Percentiles rank a stretch among this genome's conserved stretches.
Conservation (phyloP, 345 rosid species). For the Turritis glabra region DNA sequence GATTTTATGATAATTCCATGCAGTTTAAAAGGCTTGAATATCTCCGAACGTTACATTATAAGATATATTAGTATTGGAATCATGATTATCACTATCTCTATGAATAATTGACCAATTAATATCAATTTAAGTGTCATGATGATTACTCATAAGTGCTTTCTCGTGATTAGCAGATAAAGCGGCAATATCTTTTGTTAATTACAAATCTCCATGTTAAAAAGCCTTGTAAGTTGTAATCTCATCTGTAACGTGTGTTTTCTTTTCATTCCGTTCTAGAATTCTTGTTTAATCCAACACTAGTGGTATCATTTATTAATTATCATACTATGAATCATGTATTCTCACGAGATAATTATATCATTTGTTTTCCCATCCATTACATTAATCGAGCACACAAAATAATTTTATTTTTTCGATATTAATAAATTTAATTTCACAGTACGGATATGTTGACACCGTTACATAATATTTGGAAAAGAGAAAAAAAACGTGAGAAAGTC, state of each 20-base stretch:
- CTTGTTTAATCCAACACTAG: neutral
- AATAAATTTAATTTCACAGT: neutral
- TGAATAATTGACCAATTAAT: slow-evolving; percentile 29
- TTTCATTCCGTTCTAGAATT: slow-evolving; percentile 10
- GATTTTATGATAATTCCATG: neutral
- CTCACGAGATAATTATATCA: neutral
- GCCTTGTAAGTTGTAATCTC: slow-evolving; percentile 31
- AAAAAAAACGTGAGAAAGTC: neutral
- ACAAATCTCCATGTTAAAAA: slow-evolving; percentile 29
- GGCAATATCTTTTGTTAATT: slow-evolving; percentile 15
- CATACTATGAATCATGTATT: slow-evolving; percentile 1
- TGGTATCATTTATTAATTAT: neutral
- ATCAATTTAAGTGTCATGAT: slow-evolving; percentile 25
- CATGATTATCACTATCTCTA: neutral
- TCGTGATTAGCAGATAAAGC: slow-evolving; percentile 36
- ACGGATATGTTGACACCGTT: neutral
- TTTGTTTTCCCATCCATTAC: neutral
- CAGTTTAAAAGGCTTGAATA: slow-evolving; percentile 5
- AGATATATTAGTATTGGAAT: no score
- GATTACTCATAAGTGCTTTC: slow-evolving; percentile 31
- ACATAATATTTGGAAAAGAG: no score
- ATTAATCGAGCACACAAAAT: neutral
- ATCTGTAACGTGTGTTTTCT: slow-evolving; percentile 31
- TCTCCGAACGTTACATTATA: slow-evolving; percentile 35
- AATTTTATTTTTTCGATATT: no score